Evolutionary conservation across 2,329 filamentous ascomycete species (phyloP).

Genomic region (Aulographum hederae): DNA sequence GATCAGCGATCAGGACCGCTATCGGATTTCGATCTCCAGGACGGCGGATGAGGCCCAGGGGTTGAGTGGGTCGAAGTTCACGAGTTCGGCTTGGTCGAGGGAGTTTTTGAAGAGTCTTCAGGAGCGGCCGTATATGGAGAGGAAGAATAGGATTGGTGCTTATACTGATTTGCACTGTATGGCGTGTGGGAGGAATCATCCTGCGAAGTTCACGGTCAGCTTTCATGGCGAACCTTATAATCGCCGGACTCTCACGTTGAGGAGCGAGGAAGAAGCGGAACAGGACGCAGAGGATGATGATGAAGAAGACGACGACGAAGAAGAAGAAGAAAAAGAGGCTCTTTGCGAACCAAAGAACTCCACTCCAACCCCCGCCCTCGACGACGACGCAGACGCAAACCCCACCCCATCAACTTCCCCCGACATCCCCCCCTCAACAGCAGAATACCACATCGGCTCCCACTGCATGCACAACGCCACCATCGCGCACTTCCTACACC

Average conservation of each 20-base stretch:
- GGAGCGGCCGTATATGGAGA: slow-evolving; percentile 43
- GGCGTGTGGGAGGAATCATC: slow-evolving; percentile 55
- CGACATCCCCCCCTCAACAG: background rate
- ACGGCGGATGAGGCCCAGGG: slow-evolving; percentile 53
- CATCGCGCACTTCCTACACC: slow-evolving; percentile 51
- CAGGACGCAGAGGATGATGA: slow-evolving; percentile 18
- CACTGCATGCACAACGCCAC: slow-evolving; percentile 46
- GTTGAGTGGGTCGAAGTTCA: slow-evolving; percentile 51
- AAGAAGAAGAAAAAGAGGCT: slow-evolving; percentile 16
- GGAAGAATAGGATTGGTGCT: slow-evolving; percentile 19
- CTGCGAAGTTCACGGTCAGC: slow-evolving; percentile 43
- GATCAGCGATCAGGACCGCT: slow-evolving; percentile 43
- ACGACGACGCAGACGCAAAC: slow-evolving; percentile 28
- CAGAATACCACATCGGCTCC: background rate
- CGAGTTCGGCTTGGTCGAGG: slow-evolving; percentile 50
- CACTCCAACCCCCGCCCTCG: slow-evolving; percentile 29
- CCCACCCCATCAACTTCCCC: slow-evolving; percentile 28
- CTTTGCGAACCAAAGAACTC: slow-evolving; percentile 20
- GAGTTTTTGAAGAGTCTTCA: slow-evolving; percentile 49
- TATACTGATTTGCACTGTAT: slow-evolving; percentile 31
- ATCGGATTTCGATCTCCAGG: slow-evolving; percentile 49
- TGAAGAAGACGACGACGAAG: slow-evolving; percentile 18
- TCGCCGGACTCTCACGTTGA: slow-evolving; percentile 41
- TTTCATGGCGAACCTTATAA: slow-evolving; percentile 51
- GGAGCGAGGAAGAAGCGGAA: slow-evolving; percentile 43